Base-by-base conservation (phyloP, 2,329 filamentous ascomycete genomes). In the Alternaria sp. region DNA sequence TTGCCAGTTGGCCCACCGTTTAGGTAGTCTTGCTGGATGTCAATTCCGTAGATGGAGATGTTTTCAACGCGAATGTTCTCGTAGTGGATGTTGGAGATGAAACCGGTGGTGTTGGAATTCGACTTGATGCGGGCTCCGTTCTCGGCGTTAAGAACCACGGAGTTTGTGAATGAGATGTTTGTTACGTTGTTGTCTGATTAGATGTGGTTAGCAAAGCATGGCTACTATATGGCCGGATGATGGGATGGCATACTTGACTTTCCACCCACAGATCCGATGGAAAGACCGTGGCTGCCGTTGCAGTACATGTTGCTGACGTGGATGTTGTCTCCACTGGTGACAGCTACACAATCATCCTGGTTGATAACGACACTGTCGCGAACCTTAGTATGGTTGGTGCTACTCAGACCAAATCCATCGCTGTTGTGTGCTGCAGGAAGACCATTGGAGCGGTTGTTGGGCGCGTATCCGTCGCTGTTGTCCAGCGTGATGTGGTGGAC, bases 51-150 rank as follows among this genome's bases (percentile, higher is more conserved):
- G 45, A 76, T 79, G 12, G 76, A 74, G 62, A 84, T 83, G 28
- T 79, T 77, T 15, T 69, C 73, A 11, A 85, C 62, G 5, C 67
- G 68, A 12, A 72, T 69, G 45, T 70, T 69, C 30, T 66, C 60
- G 49, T 67, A 73, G 0, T 64, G 46, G 8, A 73, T 69, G 9
- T 63, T 36, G 5, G 63, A 59, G 21, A 72, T 67, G 46, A 61
- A 77, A 28, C 86, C 86, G 0, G 83, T 86, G 2, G 80, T 81
- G 59, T 79, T 81, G 28, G 77, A 81, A 32, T 83, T 83, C 6
- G 83, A 84, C 79, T 89, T 89, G 75, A 88, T 83, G 60, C 86
- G 86, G 52, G 86, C 79, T 51, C 85, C 86, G 70, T 87, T 86
- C 43, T 81, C 70, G 3, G 84, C 86, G 70, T 87, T 77, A 52